Evolutionary conservation across 306 rosid genomes (phyloP), one percentile per base, ranked within the genome.

Genomic region (Trichosanthes cucumerina): DNA sequence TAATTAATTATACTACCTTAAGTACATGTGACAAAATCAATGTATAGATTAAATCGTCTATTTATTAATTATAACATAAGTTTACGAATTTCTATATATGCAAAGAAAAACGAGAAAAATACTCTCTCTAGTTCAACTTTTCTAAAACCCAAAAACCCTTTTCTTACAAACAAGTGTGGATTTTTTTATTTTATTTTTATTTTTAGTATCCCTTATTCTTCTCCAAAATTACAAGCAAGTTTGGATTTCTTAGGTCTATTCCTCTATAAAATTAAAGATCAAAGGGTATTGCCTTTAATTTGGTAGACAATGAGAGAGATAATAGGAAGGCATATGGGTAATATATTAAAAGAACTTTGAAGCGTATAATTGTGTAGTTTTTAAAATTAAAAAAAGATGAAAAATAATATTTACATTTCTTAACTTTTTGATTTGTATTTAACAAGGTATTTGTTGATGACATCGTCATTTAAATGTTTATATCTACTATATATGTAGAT

Each of bases 1-100:
- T 28, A 70, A 44, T 41, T 43, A 41, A 70, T 2, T 43, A 70
- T 11, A n/a, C 6, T 1, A 3, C 7, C 18, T 11, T 9, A 68
- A 68, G 75, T 68, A 68, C 75, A 39, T 68, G 75, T 68, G 75
- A 10, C 75, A 68, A 68, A 23, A 34, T 64, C 72, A 34, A 64
- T 64, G 72, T 36, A 64, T 64, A 38, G 72, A 64, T 64, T 64
- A 34, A 64, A 64, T 36, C 47, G 24, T 14, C 3, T 6, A 15
- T 41, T 63, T 33, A 63, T 63, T 34, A 31, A 33, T 63, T 63
- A 31, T 15, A 14, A 33, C 23, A 31, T 9, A 38, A 38, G 19
- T 65, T 36, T 36, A 38, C 73, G 13, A 19, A 65, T 65, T 65
- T 39, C 49, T 9, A 65, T 43, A 43, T 47, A 47, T 39, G 52